Base-by-base conservation (phyloP, 1,284 basidiomycete species). In the Neonothopanus nambi region DNA sequence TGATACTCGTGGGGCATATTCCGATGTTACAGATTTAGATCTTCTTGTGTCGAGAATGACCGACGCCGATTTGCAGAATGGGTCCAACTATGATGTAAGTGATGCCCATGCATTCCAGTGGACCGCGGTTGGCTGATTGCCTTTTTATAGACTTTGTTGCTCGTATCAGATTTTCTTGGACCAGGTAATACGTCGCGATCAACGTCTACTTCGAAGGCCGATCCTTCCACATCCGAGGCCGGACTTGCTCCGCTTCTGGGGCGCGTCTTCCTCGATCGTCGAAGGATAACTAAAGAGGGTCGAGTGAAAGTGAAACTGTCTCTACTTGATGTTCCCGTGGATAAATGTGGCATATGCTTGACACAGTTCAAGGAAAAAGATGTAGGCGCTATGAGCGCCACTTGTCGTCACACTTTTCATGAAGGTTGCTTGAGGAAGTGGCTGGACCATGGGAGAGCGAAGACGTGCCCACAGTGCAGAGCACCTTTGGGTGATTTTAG, bases 271-370 rank as follows among this genome's bases (percentile, higher is more conserved):
- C 72, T 91, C 24, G 75, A 84, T 61, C 80, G 85, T 11, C 77
- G 84, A 38, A 80, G 92, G 15, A 77, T 81, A 21, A 85, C 82
- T 45, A 76, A 77, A 57, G 81, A 88, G 58, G 91, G 91, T 9
- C 84, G 87, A 49, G 77, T 87, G 52, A 93, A 91, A 71, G 69
- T 91, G 54, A 94, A 93, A 70, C 69, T 93, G 45, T 76, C 77
- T 18, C 70, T 93, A 26, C 71, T 89, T n/a, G 91, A 88, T 21
- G 76, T 82, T 9, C 66, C 79, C 1, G 90, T 95, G 24, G 84
- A 90, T 59, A 85, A 84, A 61, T 95, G 93, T 64, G 81, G 84
- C 23, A 87, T 93, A 45, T 95, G 93, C 67, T 70, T 91, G 60
- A 77, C 76, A 47, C 89, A 91, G 71, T 95, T 93, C 73, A 83